Percentiles rank a stretch among this genome's conserved stretches.
These are phyloP conservation scores for Colletotrichum salicis DNA, from an alignment of 2,329 filamentous ascomycete species.

Conservation along the genomic window DNA sequence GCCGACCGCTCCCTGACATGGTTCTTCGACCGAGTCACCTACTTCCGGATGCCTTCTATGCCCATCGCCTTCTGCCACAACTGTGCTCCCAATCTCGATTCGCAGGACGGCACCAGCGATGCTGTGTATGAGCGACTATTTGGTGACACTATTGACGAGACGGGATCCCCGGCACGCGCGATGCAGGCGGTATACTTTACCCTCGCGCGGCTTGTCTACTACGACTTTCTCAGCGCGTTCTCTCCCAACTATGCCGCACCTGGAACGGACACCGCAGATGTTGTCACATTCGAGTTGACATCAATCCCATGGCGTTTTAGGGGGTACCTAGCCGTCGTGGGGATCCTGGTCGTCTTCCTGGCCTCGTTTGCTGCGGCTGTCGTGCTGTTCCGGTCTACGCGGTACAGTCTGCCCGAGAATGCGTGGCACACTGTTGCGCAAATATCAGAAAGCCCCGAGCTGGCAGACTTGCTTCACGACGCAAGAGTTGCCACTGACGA, in stretches of 20 bases:
- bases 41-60: neutral
- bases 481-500: neutral
- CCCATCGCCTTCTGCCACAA: neutral
- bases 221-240: neutral
- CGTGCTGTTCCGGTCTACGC: neutral
- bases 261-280: neutral
- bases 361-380: neutral
- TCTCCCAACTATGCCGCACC: neutral
- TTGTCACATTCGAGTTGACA: neutral
- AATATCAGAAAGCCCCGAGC: neutral
- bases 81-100: neutral
- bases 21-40: neutral
- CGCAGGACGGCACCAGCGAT: neutral
- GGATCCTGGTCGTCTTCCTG: neutral
- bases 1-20: neutral
- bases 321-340: neutral
- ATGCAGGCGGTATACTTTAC: neutral
- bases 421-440: slow-evolving; percentile 13
- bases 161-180: neutral
- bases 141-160: neutral
- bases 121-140: neutral
- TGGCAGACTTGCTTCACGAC: neutral
- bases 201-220: neutral
- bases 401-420: neutral
- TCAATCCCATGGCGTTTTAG: neutral